A percentile compares a stretch with the other conserved stretches of the same genome.
phyloP scores from a whole-genome alignment of 257 asterid genomes.

The Sherardia arvensis region DNA sequence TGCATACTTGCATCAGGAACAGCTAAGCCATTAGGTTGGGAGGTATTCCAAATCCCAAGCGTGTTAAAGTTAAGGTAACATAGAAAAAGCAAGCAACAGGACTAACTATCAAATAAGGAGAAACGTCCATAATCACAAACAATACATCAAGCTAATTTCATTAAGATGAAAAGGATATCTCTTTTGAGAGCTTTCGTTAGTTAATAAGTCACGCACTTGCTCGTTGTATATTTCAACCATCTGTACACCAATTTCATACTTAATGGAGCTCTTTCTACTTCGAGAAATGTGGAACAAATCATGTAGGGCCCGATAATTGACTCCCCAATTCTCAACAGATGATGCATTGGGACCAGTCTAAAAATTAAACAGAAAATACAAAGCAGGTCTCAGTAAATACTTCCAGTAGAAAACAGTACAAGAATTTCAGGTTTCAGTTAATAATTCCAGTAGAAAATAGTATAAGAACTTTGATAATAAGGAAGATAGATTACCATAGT shows the following conservation, averaged over 20 bases:
- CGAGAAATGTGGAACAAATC: slow-evolving; percentile 66
- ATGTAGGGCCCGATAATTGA: slow-evolving; percentile 70
- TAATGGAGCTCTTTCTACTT: slow-evolving; percentile 44
- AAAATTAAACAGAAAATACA: slow-evolving; percentile 13
- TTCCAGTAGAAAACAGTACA: slow-evolving; percentile 1
- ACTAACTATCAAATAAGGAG: not conserved
- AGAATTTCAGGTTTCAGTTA: too few relatives aligned
- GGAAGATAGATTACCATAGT: slow-evolving; percentile 53
- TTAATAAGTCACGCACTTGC: slow-evolving; percentile 91
- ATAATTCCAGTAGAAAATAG: not conserved
- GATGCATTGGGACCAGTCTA: slow-evolving; percentile 92
- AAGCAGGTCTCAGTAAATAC: not conserved
- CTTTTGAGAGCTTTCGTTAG: slow-evolving; percentile 51
- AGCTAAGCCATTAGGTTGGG: slow-evolving; percentile 84
- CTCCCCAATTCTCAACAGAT: slow-evolving; percentile 85
- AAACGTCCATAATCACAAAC: too few relatives aligned
- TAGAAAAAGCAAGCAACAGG: not conserved
- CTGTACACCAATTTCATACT: slow-evolving; percentile 84
- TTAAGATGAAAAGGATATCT: slow-evolving; percentile 61
- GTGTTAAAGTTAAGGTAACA: slow-evolving; percentile 39
- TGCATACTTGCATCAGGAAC: slow-evolving; percentile 83
- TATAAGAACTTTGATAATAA: not conserved
- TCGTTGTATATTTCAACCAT: slow-evolving; percentile 93
- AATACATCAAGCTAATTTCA: slow-evolving; percentile 3
- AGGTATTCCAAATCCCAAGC: slow-evolving; percentile 87